Conservation (phyloP, 148 eudicot genomes). For the Rhododendron henanense region DNA sequence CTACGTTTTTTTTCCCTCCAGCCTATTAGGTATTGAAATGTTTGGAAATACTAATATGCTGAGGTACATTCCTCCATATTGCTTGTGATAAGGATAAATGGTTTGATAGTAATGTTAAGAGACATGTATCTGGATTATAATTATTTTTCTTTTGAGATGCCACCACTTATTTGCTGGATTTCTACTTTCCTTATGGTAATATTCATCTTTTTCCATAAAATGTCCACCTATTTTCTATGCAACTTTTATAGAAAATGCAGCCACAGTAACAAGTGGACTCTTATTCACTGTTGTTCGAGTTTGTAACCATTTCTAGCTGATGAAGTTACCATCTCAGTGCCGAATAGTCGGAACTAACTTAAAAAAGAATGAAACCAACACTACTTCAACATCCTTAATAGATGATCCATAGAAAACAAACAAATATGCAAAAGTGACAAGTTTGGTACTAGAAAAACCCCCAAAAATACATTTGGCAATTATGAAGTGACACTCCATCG, state of each 20-base stretch:
- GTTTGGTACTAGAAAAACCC: too few relatives aligned
- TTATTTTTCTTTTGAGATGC: neutral
- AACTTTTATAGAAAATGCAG: neutral
- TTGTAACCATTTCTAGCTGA: neutral
- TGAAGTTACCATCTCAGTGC: neutral
- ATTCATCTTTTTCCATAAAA: neutral
- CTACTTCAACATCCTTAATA: neutral
- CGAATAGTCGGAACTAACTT: neutral
- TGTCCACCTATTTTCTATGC: neutral
- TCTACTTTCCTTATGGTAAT: neutral
- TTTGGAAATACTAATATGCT: neutral
- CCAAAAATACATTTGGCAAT: too few relatives aligned
- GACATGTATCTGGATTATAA: neutral
- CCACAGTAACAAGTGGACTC: neutral
- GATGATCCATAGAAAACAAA: neutral
- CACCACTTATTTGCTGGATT: neutral
- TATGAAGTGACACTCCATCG: too few relatives aligned
- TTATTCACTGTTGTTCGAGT: neutral
- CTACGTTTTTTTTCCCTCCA: neutral
- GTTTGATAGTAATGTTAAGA: neutral
- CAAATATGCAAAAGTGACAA: neutral
- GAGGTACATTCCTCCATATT: neutral
- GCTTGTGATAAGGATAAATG: neutral
- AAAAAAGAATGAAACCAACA: neutral
- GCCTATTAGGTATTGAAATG: neutral